These are phyloP conservation scores for Exophiala bonariae DNA, from an alignment of 2,329 filamentous ascomycete species.

Conservation along the genomic window DNA sequence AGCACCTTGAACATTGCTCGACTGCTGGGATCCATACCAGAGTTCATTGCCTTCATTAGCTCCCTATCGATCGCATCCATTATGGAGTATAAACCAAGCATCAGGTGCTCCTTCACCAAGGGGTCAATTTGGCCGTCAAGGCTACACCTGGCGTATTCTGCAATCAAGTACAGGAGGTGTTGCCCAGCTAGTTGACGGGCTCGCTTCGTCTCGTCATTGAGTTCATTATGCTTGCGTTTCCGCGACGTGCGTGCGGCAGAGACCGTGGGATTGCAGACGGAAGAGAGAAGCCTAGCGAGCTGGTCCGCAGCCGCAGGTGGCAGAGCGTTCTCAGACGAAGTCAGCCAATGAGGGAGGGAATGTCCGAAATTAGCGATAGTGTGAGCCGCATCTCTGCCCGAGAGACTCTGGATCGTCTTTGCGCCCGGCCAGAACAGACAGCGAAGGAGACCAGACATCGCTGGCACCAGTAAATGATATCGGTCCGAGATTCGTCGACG, in stretches of 20 bases:
- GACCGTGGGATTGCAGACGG: conserved; percentile 62
- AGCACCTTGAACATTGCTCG: conserved; percentile 54
- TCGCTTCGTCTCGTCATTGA: conserved; percentile 61
- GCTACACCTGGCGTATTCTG: conserved; percentile 56
- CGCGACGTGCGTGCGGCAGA: conserved; percentile 50
- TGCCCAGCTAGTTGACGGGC: conserved; percentile 59
- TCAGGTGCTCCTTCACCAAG: conserved; percentile 53
- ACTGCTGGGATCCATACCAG: conserved; percentile 51
- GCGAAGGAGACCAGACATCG: conserved; percentile 56
- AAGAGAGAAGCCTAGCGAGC: conserved; percentile 58
- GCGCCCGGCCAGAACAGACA: conserved; percentile 52
- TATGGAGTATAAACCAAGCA: conserved; percentile 54
- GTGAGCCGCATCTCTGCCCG: conserved; percentile 1
- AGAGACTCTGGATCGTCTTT: not conserved
- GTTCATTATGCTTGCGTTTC: conserved; percentile 32
- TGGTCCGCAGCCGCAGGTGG: conserved; percentile 45
- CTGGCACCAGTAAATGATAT: conserved; percentile 58
- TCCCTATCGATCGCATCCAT: conserved; percentile 54
- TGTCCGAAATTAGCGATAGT: conserved; percentile 12
- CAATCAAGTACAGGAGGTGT: conserved; percentile 58
- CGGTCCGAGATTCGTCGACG: conserved; percentile 60
- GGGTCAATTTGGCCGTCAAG: conserved; percentile 51
- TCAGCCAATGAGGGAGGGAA: conserved; percentile 28
- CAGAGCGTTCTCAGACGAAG: conserved; percentile 13
- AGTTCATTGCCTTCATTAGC: conserved; percentile 52